These are phyloP conservation scores for Gastroboletus turbinatus DNA, from an alignment of 1,284 basidiomycete genomes.

Conservation along the genomic window DNA sequence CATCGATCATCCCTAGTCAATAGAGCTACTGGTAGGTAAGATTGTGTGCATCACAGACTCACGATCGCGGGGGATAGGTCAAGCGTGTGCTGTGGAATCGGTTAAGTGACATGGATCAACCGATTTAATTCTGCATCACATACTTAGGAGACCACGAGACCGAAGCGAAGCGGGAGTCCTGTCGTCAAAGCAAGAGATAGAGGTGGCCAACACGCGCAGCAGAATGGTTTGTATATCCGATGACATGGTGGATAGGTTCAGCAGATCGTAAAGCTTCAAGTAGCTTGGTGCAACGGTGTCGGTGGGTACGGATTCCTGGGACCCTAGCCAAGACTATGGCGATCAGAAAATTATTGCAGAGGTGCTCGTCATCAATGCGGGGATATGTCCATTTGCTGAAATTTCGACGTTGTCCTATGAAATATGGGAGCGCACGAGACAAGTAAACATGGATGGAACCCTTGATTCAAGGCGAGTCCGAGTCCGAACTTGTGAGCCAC, in stretches of 20 bases:
- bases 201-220: slow-evolving; percentile 34
- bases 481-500: slow-evolving; percentile 40
- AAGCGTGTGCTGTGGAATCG: slow-evolving; percentile 67
- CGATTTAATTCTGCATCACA: slow-evolving; percentile 66
- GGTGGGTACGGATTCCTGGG: too few species aligned
- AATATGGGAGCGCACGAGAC: slow-evolving; percentile 31
- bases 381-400: slow-evolving; percentile 79
- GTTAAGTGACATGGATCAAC: slow-evolving; percentile 69
- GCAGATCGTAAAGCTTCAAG: too few species aligned
- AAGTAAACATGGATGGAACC: slow-evolving; percentile 64
- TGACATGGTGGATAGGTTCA: too few species aligned
- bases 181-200: slow-evolving; percentile 42
- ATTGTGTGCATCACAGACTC: slow-evolving; percentile 74
- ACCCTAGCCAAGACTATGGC: too few species aligned
- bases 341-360: too few species aligned
- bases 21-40: slow-evolving; percentile 57
- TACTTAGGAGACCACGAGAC: slow-evolving; percentile 67
- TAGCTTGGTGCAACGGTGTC: too few species aligned
- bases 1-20: slow-evolving; percentile 16
- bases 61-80: slow-evolving; percentile 68
- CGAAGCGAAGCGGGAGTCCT: slow-evolving; percentile 35
- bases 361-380: slow-evolving; percentile 33
- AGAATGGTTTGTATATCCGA: slow-evolving; percentile 24
- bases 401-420: slow-evolving; percentile 73
- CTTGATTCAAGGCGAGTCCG: too few species aligned